Evolutionary conservation across 148 eudicot genomes (phyloP).

Genomic region (Rhododendron vialii): DNA sequence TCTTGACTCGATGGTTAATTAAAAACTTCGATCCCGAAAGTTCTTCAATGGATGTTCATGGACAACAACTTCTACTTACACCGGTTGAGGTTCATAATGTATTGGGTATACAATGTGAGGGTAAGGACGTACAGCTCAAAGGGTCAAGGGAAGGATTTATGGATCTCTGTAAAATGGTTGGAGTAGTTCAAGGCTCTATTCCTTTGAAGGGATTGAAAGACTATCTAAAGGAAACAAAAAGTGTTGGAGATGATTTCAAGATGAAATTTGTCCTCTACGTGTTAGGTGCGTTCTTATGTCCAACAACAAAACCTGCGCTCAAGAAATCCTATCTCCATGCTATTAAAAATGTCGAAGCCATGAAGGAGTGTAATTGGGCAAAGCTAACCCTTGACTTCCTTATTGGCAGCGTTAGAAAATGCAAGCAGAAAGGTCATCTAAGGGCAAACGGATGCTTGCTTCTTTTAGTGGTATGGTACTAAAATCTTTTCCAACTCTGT

Average conservation of each 20-base stretch:
- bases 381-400: not conserved
- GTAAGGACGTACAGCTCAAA: not conserved
- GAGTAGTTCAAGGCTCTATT: not conserved
- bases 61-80: not conserved
- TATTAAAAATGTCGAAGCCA: not conserved
- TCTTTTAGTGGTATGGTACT: not conserved
- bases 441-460: not conserved
- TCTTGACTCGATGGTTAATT: not conserved
- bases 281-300: not conserved
- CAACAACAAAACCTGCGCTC: not conserved
- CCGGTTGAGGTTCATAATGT: not conserved
- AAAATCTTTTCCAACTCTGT: not conserved
- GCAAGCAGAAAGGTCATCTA: not conserved
- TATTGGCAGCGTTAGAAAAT: not conserved
- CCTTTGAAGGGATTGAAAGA: not conserved
- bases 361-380: not conserved
- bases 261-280: not conserved
- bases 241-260: not conserved
- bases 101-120: not conserved
- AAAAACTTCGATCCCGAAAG: not conserved
- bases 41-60: not conserved
- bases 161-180: not conserved
- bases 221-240: not conserved
- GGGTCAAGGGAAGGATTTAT: not conserved
- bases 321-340: not conserved